Evolutionary conservation across 2,329 filamentous ascomycete species (phyloP).

Genomic region (Penicillium sp.): DNA sequence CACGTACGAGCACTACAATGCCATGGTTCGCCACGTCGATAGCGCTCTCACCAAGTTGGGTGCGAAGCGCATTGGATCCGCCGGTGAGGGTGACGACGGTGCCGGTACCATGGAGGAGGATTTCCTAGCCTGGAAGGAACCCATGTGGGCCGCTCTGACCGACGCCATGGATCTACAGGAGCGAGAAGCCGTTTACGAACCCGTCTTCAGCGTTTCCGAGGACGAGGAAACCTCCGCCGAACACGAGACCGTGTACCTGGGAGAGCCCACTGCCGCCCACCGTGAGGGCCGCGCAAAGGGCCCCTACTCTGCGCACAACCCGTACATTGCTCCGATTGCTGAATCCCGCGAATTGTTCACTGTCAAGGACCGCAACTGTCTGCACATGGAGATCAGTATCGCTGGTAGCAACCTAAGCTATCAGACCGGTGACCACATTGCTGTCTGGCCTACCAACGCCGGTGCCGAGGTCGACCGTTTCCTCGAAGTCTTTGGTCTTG

Average conservation of each 20-base stretch:
- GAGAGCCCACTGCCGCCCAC: constrained; percentile 95
- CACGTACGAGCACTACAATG: constrained; percentile 99
- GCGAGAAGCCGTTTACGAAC: constrained; percentile 93
- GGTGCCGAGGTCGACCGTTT: constrained; percentile 91
- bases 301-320: constrained; percentile 94
- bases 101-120: constrained; percentile 99
- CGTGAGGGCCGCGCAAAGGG: constrained; percentile 80
- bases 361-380: constrained; percentile 85
- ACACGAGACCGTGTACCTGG: constrained; percentile 81
- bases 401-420: constrained; percentile 86
- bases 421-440: constrained; percentile 95
- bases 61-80: constrained; percentile 76
- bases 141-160: constrained; percentile 88
- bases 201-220: constrained; percentile 79
- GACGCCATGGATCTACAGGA: constrained; percentile 87
- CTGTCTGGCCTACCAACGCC: constrained; percentile 94
- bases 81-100: constrained; percentile 95
- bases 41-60: constrained; percentile 78
- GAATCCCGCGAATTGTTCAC: constrained; percentile 90
- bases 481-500: constrained; percentile 72
- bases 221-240: constrained; percentile 71
- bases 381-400: constrained; percentile 94
- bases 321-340: constrained; percentile 88
- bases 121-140: constrained; percentile 98
- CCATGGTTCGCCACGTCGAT: constrained; percentile 91